These are phyloP conservation scores for Tolypocladium ophioglossoides DNA, from an alignment of 2,329 filamentous ascomycete species.

Conservation along the genomic window DNA sequence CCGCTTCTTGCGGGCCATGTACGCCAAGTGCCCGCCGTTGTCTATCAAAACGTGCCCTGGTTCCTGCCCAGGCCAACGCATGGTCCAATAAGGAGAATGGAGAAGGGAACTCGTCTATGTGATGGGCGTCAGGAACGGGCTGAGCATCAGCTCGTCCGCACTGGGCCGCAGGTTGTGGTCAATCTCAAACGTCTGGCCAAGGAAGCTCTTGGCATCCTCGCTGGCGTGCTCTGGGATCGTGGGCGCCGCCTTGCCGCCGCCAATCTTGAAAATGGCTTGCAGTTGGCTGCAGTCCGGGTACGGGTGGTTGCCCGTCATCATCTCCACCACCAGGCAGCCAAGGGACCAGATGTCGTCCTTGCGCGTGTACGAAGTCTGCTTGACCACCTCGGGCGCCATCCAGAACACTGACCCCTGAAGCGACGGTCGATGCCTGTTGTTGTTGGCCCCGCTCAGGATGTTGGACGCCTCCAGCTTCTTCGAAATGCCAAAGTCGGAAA, in stretches of 20 bases:
- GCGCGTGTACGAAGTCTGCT: conserved; percentile 93
- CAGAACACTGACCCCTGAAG: conserved; percentile 97
- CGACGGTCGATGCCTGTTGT: conserved; percentile 62
- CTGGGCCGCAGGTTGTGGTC: conserved; percentile 87
- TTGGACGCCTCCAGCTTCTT: conserved; percentile 94
- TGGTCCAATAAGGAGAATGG: background rate
- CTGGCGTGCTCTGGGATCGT: conserved; percentile 82
- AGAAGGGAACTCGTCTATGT: conserved; percentile 22
- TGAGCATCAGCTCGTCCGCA: conserved; percentile 80
- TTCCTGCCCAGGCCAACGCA: conserved; percentile 6
- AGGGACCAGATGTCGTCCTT: conserved; percentile 99
- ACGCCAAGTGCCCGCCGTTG: background rate
- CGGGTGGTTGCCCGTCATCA: conserved; percentile 95
- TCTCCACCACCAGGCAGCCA: conserved; percentile 93
- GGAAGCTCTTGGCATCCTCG: conserved; percentile 71
- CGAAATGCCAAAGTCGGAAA: conserved; percentile 96
- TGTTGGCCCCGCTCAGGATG: conserved; percentile 59
- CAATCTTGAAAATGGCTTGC: conserved; percentile 98
- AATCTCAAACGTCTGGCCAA: conserved; percentile 86
- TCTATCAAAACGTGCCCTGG: conserved; percentile 5
- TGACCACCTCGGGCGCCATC: conserved; percentile 99
- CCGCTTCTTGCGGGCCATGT: background rate
- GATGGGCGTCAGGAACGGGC: conserved; percentile 69
- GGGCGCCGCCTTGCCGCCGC: conserved; percentile 74
- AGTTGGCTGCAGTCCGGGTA: conserved; percentile 96